Percentiles rank a stretch among this genome's conserved stretches.
phyloP scores from a whole-genome alignment of 192 early-diverging fungal genomes.

The Coemansia sp. region DNA sequence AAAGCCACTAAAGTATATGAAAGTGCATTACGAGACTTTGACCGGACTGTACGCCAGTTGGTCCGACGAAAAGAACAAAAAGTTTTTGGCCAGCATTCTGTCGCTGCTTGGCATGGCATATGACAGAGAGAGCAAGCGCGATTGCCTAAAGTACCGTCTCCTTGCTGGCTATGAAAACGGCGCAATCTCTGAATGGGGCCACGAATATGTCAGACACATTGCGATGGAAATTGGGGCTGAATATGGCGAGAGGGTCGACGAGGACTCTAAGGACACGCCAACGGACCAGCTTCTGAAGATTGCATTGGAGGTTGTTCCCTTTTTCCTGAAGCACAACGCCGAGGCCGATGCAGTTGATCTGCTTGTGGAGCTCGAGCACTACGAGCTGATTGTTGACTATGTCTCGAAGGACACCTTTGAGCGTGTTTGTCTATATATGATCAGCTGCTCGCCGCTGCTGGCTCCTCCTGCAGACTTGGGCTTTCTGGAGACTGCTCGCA shows the following conservation, averaged over 20 bases:
- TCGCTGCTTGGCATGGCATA: conserved; percentile 98
- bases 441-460: conserved; percentile 89
- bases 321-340: conserved; percentile 95
- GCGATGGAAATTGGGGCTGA: conserved; percentile 88
- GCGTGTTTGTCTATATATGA: conserved; percentile 94
- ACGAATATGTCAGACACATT: conserved; percentile 98
- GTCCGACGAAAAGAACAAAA: conserved; percentile 70
- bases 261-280: conserved; percentile 47
- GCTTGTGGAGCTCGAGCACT: conserved; percentile 82
- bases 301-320: conserved; percentile 87
- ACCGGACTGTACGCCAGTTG: conserved; percentile 71
- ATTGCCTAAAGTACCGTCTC: conserved; percentile 83
- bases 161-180: conserved; percentile 71
- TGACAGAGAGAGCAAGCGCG: conserved; percentile 79
- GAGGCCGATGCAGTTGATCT: conserved; percentile 98
- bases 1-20: conserved; percentile 95
- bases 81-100: conserved; percentile 88
- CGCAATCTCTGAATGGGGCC: conserved; percentile 90
- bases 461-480: conserved; percentile 85
- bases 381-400: conserved; percentile 76
- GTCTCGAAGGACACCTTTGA: conserved; percentile 92
- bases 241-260: conserved; percentile 67
- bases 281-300: conserved; percentile 67
- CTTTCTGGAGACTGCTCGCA: conserved; percentile 83
- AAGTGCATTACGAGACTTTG: conserved; percentile 78